Evolutionary conservation across 108 stramenopile genomes (phyloP), one percentile per base, ranked within the genome.

Genomic region (Cyclotella sp.): DNA sequence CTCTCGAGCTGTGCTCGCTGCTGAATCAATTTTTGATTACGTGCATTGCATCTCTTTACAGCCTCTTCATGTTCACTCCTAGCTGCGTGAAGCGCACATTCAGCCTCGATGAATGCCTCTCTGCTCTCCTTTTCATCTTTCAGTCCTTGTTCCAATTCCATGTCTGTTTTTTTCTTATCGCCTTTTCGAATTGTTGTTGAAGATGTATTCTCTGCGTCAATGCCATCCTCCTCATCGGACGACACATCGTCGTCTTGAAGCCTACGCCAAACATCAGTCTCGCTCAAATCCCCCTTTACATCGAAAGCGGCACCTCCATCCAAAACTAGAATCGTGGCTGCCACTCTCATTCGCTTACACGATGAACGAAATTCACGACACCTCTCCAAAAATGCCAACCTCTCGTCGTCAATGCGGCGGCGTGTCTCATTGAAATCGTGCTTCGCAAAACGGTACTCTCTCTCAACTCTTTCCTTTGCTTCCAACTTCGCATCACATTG

Each of bases 341-440:
- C 80, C 13, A 65, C 82, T 41, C 75, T 66, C 59, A 77, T 68
- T 19, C 71, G 55, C 58, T 73, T 76, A 46, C 75, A 72, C 15
- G 70, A 60, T 0, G 82, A 68, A 26, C 82, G 75, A 53, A 83
- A 83, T 53, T 83, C 82, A 5, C 82, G 75, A 27, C 82, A 64
- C 21, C 75, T 70, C 44, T 83, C 75, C 27, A 83, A 47, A 68
- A 83, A 83, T 14, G 52, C 71, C 22, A 54, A 70, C 34, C 76
- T 44, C 52, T 76, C 82, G 0, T 34, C 55, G 9, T 83, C 82
- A 14, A 83, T 72, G 9, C 51, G 65, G 21, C 53, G 52, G 19
- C 63, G 58, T n/a, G 67, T 68, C 22, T 68, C 70, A 51, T 54
- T 60, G 58, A 52, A 69, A 47, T 63, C 72, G 21, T 0, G 49